These are phyloP conservation scores for Xylariales sp. DNA, from an alignment of 2,329 filamentous ascomycete species.

Conservation along the genomic window DNA sequence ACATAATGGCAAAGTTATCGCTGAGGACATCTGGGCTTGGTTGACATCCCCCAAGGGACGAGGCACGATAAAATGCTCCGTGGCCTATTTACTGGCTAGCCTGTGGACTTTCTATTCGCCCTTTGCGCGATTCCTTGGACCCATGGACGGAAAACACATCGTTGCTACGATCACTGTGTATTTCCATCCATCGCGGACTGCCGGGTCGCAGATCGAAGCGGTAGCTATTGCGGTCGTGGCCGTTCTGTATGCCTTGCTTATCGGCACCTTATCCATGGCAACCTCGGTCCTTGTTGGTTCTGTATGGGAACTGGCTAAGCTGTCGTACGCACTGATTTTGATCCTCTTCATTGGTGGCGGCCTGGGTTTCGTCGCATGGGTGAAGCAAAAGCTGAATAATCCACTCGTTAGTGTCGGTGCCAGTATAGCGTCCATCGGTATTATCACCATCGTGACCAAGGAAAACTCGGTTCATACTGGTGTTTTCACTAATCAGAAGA, in stretches of 20 bases:
- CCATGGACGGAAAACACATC: conserved; percentile 88
- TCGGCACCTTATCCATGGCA: conserved; percentile 84
- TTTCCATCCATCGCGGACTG: conserved; percentile 83
- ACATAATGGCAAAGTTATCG: conserved; percentile 33
- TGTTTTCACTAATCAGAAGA: conserved; percentile 75
- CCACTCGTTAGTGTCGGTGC: conserved; percentile 80
- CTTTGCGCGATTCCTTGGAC: conserved; percentile 69
- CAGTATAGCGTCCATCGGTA: conserved; percentile 80
- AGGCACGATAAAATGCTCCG: conserved; percentile 82
- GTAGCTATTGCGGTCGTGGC: conserved; percentile 71
- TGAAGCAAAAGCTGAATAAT: conserved; percentile 73
- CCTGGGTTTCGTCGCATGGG: conserved; percentile 82
- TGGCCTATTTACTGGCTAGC: conserved; percentile 84
- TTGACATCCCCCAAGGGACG: conserved; percentile 67
- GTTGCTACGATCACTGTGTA: conserved; percentile 93
- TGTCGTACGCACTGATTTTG: conserved; percentile 76
- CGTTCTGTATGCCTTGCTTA: conserved; percentile 70
- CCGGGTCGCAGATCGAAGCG: conserved; percentile 87
- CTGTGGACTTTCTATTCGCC: conserved; percentile 77
- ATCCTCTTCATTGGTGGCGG: conserved; percentile 81
- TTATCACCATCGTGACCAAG: conserved; percentile 86
- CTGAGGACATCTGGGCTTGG: conserved; percentile 51
- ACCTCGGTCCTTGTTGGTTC: conserved; percentile 74
- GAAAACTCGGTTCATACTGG: conserved; percentile 82
- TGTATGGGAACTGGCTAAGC: conserved; percentile 56